Conservation (phyloP, 495 filamentous ascomycete species). For the Mycothermus thermophilus region DNA sequence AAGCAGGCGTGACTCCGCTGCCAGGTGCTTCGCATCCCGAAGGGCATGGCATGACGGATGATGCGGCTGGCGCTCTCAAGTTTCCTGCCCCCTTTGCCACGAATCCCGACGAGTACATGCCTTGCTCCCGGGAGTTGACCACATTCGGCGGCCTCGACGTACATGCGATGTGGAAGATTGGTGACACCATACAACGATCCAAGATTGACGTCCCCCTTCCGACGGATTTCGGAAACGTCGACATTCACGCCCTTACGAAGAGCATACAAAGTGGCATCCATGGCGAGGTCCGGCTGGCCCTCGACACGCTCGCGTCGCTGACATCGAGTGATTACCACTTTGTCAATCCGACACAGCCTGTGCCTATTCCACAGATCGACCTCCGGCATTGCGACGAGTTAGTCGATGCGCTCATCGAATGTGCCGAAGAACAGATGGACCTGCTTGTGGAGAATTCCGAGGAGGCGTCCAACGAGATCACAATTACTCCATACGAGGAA, state of each 20-base stretch:
- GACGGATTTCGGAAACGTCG: constrained; percentile 72
- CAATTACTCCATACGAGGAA: constrained; percentile 74
- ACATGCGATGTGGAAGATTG: constrained; percentile 44
- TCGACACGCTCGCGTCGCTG: constrained; percentile 60
- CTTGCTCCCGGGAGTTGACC: constrained; percentile 45
- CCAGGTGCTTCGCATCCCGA: constrained; percentile 20
- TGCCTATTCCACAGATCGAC: constrained; percentile 19
- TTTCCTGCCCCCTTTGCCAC: constrained; percentile 22
- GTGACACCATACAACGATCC: constrained; percentile 45
- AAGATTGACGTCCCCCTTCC: constrained; percentile 61
- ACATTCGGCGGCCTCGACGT: constrained; percentile 54
- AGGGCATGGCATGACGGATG: constrained; percentile 15
- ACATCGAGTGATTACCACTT: constrained; percentile 39
- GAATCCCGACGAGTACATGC: constrained; percentile 40
- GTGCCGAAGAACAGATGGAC: constrained; percentile 76
- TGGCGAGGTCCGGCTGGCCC: constrained; percentile 70
- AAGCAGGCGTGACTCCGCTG: constrained; percentile 22
- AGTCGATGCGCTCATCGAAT: constrained; percentile 76
- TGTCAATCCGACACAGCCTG: constrained; percentile 5
- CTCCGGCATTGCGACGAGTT: constrained; percentile 75
- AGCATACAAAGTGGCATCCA: constrained; percentile 86
- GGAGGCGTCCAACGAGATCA: constrained; percentile 72
- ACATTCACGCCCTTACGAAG: constrained; percentile 83
- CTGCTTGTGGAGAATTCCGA: constrained; percentile 62
- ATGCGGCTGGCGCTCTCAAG: constrained; percentile 11